Conservation (phyloP, 2,329 filamentous ascomycete species). For the Pseudogymnoascus sp. region DNA sequence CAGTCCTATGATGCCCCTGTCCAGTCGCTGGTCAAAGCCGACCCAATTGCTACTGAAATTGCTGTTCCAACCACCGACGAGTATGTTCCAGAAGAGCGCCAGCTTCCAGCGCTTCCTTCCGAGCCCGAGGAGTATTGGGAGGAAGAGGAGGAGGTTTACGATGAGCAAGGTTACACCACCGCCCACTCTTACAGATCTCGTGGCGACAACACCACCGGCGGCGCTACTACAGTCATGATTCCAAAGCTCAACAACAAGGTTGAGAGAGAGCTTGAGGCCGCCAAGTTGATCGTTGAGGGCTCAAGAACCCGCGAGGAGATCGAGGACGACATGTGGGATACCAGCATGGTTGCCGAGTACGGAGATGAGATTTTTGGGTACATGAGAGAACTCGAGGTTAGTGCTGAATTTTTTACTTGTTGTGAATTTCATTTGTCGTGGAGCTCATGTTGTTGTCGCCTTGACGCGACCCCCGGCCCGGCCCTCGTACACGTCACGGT, state of each 20-base stretch:
- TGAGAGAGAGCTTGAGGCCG: conserved; percentile 62
- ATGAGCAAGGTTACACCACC: conserved; percentile 63
- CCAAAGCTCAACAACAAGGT: conserved; percentile 63
- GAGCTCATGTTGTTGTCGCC: conserved; percentile 12
- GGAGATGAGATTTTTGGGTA: conserved; percentile 92
- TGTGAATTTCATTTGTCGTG: not conserved
- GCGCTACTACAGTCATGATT: conserved; percentile 55
- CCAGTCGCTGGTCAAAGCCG: not conserved
- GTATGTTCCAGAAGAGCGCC: not conserved
- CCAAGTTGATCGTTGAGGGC: conserved; percentile 29
- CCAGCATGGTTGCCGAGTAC: conserved; percentile 97
- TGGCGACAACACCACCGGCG: conserved; percentile 62
- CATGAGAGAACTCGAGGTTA: conserved; percentile 80
- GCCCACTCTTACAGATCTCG: conserved; percentile 70
- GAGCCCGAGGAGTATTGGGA: conserved; percentile 69
- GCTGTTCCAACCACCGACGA: not conserved
- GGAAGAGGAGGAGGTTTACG: conserved; percentile 61
- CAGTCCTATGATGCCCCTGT: not conserved
- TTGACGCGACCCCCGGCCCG: conserved; percentile 9
- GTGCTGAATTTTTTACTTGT: conserved; percentile 20
- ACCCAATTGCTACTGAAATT: not conserved
- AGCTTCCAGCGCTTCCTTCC: conserved; percentile 25
- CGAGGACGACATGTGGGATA: conserved; percentile 85
- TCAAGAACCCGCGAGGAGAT: conserved; percentile 56
- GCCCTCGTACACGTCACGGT: conserved; percentile 16